These are phyloP conservation scores for Clarireedia hainanense DNA, from an alignment of 2,329 filamentous ascomycete genomes.

Conservation along the genomic window DNA sequence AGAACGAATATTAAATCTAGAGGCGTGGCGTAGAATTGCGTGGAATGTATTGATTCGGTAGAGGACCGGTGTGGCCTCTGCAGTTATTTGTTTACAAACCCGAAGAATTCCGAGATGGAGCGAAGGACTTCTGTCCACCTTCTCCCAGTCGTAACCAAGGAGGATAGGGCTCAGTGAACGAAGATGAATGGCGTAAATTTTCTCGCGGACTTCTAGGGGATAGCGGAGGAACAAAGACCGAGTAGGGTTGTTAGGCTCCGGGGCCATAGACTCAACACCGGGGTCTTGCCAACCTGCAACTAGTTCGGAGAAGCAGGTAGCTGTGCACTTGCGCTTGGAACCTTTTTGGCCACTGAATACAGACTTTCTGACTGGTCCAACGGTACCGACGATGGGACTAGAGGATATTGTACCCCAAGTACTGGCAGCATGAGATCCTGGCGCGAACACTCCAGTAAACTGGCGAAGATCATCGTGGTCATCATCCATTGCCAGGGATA, in stretches of 20 bases:
- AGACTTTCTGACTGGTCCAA: conserved; percentile 1
- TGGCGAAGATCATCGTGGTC: conserved; percentile 7
- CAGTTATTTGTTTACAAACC: conserved; percentile 20
- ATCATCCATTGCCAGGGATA: conserved; percentile 7
- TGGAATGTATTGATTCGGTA: conserved; percentile 22
- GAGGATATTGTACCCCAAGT: conserved; percentile 6
- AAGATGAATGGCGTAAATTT: conserved; percentile 20
- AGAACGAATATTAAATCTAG: not conserved
- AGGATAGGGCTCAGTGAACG: conserved; percentile 17
- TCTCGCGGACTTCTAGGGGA: conserved; percentile 22
- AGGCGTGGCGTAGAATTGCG: conserved; percentile 14
- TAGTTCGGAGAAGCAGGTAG: not conserved
- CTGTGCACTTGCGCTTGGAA: not conserved
- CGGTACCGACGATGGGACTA: not conserved
- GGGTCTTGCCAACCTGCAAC: not conserved
- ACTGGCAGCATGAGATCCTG: conserved; percentile 3
- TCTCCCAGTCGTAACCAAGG: conserved; percentile 19
- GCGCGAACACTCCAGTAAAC: not conserved
- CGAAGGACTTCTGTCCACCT: conserved; percentile 12
- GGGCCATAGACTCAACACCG: not conserved
- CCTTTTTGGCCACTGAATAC: not conserved
- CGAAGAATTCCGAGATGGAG: conserved; percentile 12
- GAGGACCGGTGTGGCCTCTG: conserved; percentile 19
- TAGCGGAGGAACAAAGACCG: conserved; percentile 16
- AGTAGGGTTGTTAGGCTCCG: conserved; percentile 11